phyloP scores from a whole-genome alignment of 257 asterid genomes.

The Ilex asprella region DNA sequence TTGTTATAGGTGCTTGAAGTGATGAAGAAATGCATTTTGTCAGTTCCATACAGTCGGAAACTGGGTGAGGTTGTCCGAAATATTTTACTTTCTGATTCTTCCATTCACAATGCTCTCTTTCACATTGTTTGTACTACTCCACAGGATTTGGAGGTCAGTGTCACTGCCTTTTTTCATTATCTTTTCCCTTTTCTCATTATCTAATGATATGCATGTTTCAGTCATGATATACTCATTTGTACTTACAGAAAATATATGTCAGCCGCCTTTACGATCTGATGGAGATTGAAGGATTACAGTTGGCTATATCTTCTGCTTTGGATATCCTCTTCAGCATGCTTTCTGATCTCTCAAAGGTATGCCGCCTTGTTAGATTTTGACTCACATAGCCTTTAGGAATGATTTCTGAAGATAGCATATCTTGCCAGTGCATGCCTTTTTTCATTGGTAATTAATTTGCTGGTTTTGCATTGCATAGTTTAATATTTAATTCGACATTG shows the following conservation, averaged over 20 bases:
- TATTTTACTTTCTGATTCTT: constrained; percentile 68
- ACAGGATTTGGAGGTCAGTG: constrained; percentile 66
- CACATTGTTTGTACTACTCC: constrained; percentile 81
- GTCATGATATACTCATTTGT: constrained; percentile 1
- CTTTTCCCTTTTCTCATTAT: constrained; percentile 1
- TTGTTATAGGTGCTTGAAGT: constrained; percentile 68
- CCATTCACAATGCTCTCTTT: constrained; percentile 68
- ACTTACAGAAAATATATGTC: constrained; percentile 54
- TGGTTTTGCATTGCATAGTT: no score
- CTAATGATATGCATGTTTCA: constrained; percentile 17
- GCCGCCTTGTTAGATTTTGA: not conserved
- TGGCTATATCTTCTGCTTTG: constrained; percentile 61
- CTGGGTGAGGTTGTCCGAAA: constrained; percentile 55
- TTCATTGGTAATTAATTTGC: no score
- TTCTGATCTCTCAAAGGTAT: constrained; percentile 57
- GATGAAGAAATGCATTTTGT: constrained; percentile 56
- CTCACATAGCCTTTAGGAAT: no score
- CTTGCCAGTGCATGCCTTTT: no score
- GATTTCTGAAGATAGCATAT: no score
- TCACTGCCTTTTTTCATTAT: constrained; percentile 16
- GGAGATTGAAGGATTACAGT: constrained; percentile 86
- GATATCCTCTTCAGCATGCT: constrained; percentile 64
- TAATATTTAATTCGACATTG: no score
- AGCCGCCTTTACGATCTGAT: constrained; percentile 64
- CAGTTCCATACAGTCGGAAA: constrained; percentile 39